Percentiles rank a stretch among this genome's conserved stretches.
Conservation (phyloP, 805 yeast species). For the Hanseniaspora mollemarum region DNA sequence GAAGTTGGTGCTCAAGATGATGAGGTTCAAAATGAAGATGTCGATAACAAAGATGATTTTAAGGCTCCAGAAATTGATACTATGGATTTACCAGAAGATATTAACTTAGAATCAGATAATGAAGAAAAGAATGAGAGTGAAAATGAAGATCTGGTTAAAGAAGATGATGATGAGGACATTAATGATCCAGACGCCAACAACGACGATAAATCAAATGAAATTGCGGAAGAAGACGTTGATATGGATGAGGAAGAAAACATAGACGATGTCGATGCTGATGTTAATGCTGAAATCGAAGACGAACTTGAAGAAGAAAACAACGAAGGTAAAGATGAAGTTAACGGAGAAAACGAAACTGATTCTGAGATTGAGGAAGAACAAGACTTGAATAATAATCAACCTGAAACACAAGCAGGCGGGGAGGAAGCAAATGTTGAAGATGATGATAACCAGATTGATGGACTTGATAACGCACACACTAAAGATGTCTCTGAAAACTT, state of each 20-base stretch:
- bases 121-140: constrained; percentile 27
- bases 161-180: constrained; percentile 17
- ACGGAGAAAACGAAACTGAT: constrained; percentile 29
- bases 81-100: constrained; percentile 27
- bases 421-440: constrained; percentile 36
- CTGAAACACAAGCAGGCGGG: constrained; percentile 31
- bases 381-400: constrained; percentile 21
- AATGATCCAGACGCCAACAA: constrained; percentile 19
- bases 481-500: constrained; percentile 40
- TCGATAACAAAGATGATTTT: constrained; percentile 56
- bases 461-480: constrained; percentile 32
- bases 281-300: constrained; percentile 25
- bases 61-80: constrained; percentile 27
- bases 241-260: constrained; percentile 23
- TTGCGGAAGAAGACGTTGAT: constrained; percentile 52
- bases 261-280: constrained; percentile 28
- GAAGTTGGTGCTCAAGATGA: constrained; percentile 77
- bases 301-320: constrained; percentile 27
- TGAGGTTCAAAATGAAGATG: constrained; percentile 61
- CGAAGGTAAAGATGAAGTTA: constrained; percentile 29
- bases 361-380: constrained; percentile 29
- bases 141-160: constrained; percentile 26
- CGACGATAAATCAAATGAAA: constrained; percentile 27
- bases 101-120: constrained; percentile 33
- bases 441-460: constrained; percentile 45